Evolutionary conservation across 352 stramenopile genomes (phyloP).

Genomic region (Pythium dissimile): DNA sequence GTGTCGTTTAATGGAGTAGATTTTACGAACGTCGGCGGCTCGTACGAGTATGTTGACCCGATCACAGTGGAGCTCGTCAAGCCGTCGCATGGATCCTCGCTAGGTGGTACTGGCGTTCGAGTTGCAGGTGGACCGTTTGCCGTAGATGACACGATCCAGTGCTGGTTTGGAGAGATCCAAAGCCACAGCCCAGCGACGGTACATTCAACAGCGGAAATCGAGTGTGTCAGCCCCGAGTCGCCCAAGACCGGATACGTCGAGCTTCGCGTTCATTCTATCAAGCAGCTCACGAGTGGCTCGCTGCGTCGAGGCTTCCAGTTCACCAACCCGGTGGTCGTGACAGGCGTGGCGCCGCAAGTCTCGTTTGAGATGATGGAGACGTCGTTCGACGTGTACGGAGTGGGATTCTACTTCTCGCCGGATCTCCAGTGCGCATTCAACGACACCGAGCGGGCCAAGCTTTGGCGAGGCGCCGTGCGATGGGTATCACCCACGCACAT

Average conservation of each 20-base stretch:
- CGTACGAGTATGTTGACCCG: slow-evolving; percentile 36
- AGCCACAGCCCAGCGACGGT: slow-evolving; percentile 27
- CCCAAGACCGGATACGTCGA: slow-evolving; percentile 18
- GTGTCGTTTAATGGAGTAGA: slow-evolving; percentile 73
- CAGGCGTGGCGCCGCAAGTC: slow-evolving; percentile 32
- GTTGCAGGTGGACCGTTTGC: slow-evolving; percentile 54
- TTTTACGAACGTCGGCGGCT: slow-evolving; percentile 28
- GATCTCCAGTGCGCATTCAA: slow-evolving; percentile 46
- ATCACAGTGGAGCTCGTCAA: slow-evolving; percentile 31
- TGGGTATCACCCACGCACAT: slow-evolving; percentile 50
- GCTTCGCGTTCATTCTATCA: slow-evolving; percentile 11
- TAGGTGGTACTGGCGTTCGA: slow-evolving; percentile 60
- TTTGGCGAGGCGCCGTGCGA: slow-evolving; percentile 12
- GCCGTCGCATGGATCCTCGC: slow-evolving; percentile 44
- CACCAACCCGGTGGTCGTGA: slow-evolving; percentile 37
- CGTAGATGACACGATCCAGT: slow-evolving; percentile 36
- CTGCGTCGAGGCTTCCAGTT: slow-evolving; percentile 35
- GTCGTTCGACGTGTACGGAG: slow-evolving; percentile 57
- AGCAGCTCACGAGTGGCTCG: slow-evolving; percentile 17
- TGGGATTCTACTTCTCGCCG: slow-evolving; percentile 46
- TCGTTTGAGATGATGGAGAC: slow-evolving; percentile 42
- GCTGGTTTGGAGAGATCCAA: slow-evolving; percentile 33
- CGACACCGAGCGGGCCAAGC: background rate
- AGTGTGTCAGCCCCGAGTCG: slow-evolving; percentile 37
- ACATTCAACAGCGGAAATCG: slow-evolving; percentile 35